phyloP scores from a whole-genome alignment of 225 moss, liverwort and hornwort genomes.

The Anthoceros angustus region DNA sequence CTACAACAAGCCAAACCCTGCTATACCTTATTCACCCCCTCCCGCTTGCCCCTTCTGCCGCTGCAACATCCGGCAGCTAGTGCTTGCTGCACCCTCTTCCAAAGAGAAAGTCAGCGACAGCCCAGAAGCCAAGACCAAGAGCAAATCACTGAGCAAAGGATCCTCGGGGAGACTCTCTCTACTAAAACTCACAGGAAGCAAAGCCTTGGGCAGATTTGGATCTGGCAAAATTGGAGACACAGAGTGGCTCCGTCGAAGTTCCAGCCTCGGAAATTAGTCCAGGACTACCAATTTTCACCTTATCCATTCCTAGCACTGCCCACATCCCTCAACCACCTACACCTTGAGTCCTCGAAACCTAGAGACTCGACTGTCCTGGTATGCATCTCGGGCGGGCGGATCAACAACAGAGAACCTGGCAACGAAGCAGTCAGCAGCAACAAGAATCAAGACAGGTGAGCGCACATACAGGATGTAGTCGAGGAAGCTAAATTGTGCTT shows the following conservation, averaged over 20 bases:
- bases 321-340: no score
- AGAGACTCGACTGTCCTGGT: no score
- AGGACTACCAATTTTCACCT: not conserved
- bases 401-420: no score
- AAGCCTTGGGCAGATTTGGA: not conserved
- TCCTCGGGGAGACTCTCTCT: not conserved
- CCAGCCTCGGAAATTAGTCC: not conserved
- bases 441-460: no score
- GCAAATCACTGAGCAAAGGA: not conserved
- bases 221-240: not conserved
- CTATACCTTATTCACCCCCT: constrained; percentile 26
- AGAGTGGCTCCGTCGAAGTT: constrained; percentile 1
- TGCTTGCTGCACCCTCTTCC: constrained; percentile 22
- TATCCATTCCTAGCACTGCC: no score
- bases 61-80: constrained; percentile 31
- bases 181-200: not conserved
- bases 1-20: constrained; percentile 44
- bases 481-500: no score
- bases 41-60: constrained; percentile 45
- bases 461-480: no score
- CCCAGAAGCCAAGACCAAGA: not conserved
- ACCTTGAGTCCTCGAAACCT: no score
- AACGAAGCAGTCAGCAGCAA: no score
- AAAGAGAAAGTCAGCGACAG: not conserved
- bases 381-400: no score